A percentile compares a stretch with the other conserved stretches of the same genome.
Evolutionary conservation across 2,329 filamentous ascomycete genomes (phyloP).

Genomic region (Helminthosporium solani): DNA sequence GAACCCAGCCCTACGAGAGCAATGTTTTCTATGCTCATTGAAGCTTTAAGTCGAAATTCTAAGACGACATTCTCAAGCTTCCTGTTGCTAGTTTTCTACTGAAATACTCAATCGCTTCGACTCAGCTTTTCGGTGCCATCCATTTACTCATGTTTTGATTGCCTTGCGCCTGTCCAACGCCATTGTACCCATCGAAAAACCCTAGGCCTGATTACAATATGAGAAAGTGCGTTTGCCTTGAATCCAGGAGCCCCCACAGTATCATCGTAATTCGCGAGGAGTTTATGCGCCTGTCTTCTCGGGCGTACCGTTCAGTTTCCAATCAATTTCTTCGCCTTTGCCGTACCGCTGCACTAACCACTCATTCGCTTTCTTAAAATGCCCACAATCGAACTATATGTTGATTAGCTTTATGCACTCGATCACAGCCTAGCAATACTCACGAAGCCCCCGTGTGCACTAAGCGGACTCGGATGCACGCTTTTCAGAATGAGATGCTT

Average conservation of each 20-base stretch:
- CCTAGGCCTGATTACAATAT: neutral
- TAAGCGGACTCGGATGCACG: conserved; percentile 92
- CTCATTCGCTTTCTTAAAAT: conserved; percentile 79
- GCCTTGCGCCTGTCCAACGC: conserved; percentile 1
- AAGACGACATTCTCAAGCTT: too few species aligned
- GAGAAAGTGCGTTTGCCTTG: too few species aligned
- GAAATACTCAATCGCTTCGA: too few species aligned
- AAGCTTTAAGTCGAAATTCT: too few species aligned
- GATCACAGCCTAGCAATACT: conserved; percentile 31
- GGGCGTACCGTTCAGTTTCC: conserved; percentile 62
- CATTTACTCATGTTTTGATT: too few species aligned
- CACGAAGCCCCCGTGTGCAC: conserved; percentile 76
- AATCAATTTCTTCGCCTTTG: conserved; percentile 77
- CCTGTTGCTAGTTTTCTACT: too few species aligned
- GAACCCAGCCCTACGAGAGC: too few species aligned
- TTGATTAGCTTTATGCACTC: conserved; percentile 36
- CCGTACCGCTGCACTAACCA: conserved; percentile 84
- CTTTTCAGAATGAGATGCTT: conserved; percentile 81
- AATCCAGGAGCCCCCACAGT: too few species aligned
- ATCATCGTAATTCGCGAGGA: too few species aligned
- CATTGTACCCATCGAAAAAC: neutral
- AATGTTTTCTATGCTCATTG: too few species aligned
- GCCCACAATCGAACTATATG: conserved; percentile 67
- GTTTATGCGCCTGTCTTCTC: conserved; percentile 40
- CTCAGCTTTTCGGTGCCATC: too few species aligned